phyloP scores from a whole-genome alignment of 495 filamentous ascomycete species.

The Zalerion maritima region DNA sequence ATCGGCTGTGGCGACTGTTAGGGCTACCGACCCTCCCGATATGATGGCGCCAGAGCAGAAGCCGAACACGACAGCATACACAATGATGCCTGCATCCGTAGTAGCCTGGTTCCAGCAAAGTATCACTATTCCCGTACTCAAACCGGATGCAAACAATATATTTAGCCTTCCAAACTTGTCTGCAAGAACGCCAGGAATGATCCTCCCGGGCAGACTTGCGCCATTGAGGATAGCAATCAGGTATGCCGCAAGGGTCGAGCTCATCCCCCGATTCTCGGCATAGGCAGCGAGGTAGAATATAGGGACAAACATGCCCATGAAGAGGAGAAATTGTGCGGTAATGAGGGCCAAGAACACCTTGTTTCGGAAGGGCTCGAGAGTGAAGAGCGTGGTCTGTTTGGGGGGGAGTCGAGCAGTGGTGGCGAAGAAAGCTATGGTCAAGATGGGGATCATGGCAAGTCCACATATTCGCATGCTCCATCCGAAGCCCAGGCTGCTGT shows the following conservation, averaged over 20 bases:
- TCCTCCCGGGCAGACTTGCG: slow-evolving; percentile 34
- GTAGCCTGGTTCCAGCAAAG: slow-evolving; percentile 25
- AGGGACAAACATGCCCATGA: slow-evolving; percentile 36
- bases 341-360: slow-evolving; percentile 7
- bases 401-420: slow-evolving; percentile 21
- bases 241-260: slow-evolving; percentile 32
- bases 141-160: slow-evolving; percentile 18
- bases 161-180: slow-evolving; percentile 40
- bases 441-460: slow-evolving; percentile 33
- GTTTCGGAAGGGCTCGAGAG: slow-evolving; percentile 10
- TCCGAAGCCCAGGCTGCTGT: slow-evolving; percentile 28
- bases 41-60: slow-evolving; percentile 32
- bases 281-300: slow-evolving; percentile 38
- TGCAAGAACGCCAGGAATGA: slow-evolving; percentile 32
- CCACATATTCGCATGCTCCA: slow-evolving; percentile 40
- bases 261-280: slow-evolving; percentile 22
- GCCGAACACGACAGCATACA: slow-evolving; percentile 19
- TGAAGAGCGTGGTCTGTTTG: slow-evolving; percentile 2
- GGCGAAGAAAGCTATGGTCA: slow-evolving; percentile 22
- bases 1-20: slow-evolving; percentile 26
- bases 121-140: slow-evolving; percentile 25
- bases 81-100: slow-evolving; percentile 25
- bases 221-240: slow-evolving; percentile 30
- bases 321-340: slow-evolving; percentile 16
- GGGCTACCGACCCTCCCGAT: slow-evolving; percentile 25